Base-by-base conservation (phyloP, 176 grass and related monocot genomes). In the Eleusine indica region DNA sequence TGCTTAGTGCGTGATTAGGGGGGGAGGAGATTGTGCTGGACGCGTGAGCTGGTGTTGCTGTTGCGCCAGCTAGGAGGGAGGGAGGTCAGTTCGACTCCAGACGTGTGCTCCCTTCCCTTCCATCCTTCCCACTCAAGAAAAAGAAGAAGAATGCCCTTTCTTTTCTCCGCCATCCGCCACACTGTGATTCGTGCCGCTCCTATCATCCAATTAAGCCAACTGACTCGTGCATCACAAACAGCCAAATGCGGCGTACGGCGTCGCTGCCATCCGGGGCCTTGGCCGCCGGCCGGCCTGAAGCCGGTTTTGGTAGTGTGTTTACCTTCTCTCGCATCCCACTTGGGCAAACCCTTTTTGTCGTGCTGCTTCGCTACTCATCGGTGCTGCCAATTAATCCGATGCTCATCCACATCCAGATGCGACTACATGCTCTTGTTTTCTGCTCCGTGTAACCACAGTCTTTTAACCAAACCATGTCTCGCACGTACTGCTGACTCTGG, bases 31-130 rank as follows among this genome's bases (percentile, higher is more conserved):
- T 74, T 75, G 88, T 79, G 88, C 84, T 87, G 88, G 80, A 73
- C 53, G 84, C 84, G 84, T 87, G 84, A 90, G 88, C 73, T 79
- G 84, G 75, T 83, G 84, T 86, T 86, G 79, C 79, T 87, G 84
- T 79, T 87, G 79, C 83, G 84, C 88, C 84, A 87, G 80, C 88
- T 87, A 21, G 75, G 74, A 83, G 44, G 53, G 14, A 17, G 51
- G 51, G 57, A 60, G 57, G 19, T 60, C 57, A 43, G 88, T 70
- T 69, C 74, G 65, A 61, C 74, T 68, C 71, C 51, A 82, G 74
- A 86, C 74, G 80, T 86, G 68, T 79, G 74, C 48, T 73, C 22
- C 49, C 46, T 17, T 47, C 57, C 39, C 18, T 5, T 10, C 30
- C 12, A 28, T 37, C 9, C 4, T 15, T 22, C 60, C 38, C 32